These are phyloP conservation scores for Hypoxylon rickii DNA, from an alignment of 495 filamentous ascomycete genomes.

Conservation along the genomic window DNA sequence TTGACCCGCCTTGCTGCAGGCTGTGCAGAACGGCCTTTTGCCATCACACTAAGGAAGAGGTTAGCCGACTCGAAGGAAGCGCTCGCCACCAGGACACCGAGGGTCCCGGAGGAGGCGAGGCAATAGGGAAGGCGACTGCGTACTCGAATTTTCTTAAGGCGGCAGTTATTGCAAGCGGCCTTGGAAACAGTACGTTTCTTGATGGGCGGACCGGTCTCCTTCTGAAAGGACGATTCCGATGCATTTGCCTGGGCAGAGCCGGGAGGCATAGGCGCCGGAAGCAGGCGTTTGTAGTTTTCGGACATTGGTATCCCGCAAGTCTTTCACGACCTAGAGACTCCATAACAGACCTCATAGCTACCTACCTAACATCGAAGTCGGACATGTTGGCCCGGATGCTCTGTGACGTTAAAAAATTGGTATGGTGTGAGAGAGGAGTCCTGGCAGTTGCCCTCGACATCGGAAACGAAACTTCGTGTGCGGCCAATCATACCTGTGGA, in stretches of 20 bases:
- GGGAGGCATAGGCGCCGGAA: constrained; percentile 27
- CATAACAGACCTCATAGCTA: constrained; percentile 25
- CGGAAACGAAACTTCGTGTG: constrained; percentile 17
- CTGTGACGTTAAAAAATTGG: constrained; percentile 20
- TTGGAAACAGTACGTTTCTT: constrained; percentile 34
- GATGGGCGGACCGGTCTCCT: constrained; percentile 22
- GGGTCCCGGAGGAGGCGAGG: background rate
- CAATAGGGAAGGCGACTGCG: background rate
- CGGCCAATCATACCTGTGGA: constrained; percentile 29
- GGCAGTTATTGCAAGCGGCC: constrained; percentile 32
- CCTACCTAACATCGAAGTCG: constrained; percentile 14
- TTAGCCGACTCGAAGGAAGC: background rate
- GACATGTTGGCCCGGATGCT: constrained; percentile 17
- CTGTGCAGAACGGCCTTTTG: constrained; percentile 23
- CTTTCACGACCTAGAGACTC: constrained; percentile 14
- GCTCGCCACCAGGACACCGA: background rate
- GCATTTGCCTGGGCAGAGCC: constrained; percentile 17
- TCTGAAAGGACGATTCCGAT: constrained; percentile 19
- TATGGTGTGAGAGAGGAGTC: constrained; percentile 10
- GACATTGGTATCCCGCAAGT: constrained; percentile 27
- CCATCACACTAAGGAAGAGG: constrained; percentile 26
- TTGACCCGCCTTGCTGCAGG: constrained; percentile 19
- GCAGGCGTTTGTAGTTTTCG: constrained; percentile 29
- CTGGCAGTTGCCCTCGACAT: constrained; percentile 16
- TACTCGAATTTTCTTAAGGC: constrained; percentile 29